Evolutionary conservation across 805 yeast genomes (phyloP), one percentile per base, ranked within the genome.

Genomic region (Saccharomycopsis schoenii): DNA sequence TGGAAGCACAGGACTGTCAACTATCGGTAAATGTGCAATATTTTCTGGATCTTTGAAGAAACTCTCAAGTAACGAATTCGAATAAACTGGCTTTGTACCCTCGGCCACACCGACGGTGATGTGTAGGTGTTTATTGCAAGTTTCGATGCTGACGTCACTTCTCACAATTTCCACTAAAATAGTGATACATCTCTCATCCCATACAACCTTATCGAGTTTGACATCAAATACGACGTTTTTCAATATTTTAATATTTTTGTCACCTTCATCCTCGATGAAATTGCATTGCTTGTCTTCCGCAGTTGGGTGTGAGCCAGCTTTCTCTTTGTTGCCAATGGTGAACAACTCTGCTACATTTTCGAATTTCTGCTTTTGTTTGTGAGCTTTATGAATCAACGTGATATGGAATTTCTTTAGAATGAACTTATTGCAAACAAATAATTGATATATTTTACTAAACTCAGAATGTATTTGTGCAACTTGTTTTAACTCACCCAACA

Each of bases 21-120:
- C 40, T 12, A 37, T 29, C 15, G 40, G 58, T 1, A 11, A 36
- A n/a, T 24, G 14, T 14, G 24, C 17, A 21, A 41, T 14, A 42
- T 42, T 40, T 34, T 52, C 58, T 8, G 36, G 50, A 8, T 40
- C 56, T 39, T 42, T 47, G 34, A 21, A 47, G n/a, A 24, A 47
- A 1, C 12, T 50, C 41, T 68, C 64, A 17, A 77, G 73, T 34
- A 77, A 60, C 3, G 61, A 64, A 63, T 85, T 84, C 1, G 92
- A 80, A 65, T 82, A 80, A 25, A 74, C 69, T 0, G 94, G 84
- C 58, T 71, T 74, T 2, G 80, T 74, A 0, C 72, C 71, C 0
- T 74, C 74, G 1, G 73, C 68, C 0, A 89, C 81, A 0, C 92
- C 96, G 14, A 89, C 68, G 0, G 97, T 92, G 52, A 91, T 80